phyloP scores from a whole-genome alignment of 2,329 filamentous ascomycete species.

The Huntiella moniliformis region DNA sequence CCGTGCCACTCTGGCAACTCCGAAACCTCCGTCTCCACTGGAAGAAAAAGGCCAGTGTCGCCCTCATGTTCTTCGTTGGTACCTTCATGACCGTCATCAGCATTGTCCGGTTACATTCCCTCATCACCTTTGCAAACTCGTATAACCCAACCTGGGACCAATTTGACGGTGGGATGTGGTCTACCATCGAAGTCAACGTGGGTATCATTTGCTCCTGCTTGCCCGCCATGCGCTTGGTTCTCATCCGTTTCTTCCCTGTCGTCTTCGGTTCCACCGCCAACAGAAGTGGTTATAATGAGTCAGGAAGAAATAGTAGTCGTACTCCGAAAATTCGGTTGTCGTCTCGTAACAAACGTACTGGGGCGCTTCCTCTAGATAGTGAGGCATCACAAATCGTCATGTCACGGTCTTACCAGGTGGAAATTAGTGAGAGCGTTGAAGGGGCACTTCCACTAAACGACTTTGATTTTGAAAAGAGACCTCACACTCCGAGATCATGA shows the following conservation, averaged over 20 bases:
- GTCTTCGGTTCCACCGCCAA: slow-evolving; percentile 7
- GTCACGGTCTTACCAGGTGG: slow-evolving; percentile 6
- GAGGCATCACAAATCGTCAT: slow-evolving; percentile 6
- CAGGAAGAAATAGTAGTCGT: background rate
- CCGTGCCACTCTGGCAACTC: slow-evolving; percentile 29
- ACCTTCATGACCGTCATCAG: slow-evolving; percentile 19
- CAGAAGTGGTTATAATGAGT: background rate
- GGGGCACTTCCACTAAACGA: background rate
- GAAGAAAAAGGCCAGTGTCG: slow-evolving; percentile 30
- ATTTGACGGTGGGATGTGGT: slow-evolving; percentile 16
- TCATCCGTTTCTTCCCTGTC: slow-evolving; percentile 14
- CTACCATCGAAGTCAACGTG: slow-evolving; percentile 17
- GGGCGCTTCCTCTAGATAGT: background rate
- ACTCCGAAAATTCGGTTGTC: background rate
- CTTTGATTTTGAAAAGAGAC: background rate
- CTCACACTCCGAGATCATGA: background rate
- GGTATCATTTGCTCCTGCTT: slow-evolving; percentile 18
- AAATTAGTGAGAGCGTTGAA: slow-evolving; percentile 1
- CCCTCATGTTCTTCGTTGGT: slow-evolving; percentile 32
- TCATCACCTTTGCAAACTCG: slow-evolving; percentile 15
- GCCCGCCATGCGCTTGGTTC: slow-evolving; percentile 15
- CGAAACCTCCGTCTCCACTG: slow-evolving; percentile 24
- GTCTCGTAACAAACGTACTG: background rate
- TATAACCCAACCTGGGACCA: slow-evolving; percentile 16
- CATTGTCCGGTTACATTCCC: slow-evolving; percentile 14